These are phyloP conservation scores for Dentipellis sp. DNA, from an alignment of 768 basidiomycete species.

Conservation along the genomic window DNA sequence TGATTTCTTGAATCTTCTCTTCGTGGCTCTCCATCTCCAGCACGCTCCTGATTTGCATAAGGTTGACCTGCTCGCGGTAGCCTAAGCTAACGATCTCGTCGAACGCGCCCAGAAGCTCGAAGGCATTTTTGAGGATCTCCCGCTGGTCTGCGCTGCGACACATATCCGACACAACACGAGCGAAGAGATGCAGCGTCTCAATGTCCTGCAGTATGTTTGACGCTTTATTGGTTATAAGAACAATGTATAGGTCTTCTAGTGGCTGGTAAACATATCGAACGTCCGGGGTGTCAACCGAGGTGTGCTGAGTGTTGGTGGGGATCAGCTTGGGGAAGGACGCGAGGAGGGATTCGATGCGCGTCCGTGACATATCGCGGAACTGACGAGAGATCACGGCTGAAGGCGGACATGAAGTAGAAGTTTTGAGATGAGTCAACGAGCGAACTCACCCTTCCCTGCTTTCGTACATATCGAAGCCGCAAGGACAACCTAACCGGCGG, in stretches of 20 bases:
- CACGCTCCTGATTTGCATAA: conserved; percentile 71
- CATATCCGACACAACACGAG: conserved; percentile 88
- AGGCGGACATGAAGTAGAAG: background rate
- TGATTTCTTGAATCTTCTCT: conserved; percentile 97
- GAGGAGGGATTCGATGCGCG: conserved; percentile 90
- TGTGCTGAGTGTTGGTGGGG: conserved; percentile 89
- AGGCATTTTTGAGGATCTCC: conserved; percentile 84
- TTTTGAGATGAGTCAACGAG: background rate
- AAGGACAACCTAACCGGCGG: conserved; percentile 61
- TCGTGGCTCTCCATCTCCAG: conserved; percentile 89
- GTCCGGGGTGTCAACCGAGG: conserved; percentile 91
- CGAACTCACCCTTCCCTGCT: conserved; percentile 74
- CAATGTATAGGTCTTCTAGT: conserved; percentile 92
- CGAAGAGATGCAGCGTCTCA: conserved; percentile 89
- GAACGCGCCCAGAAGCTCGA: conserved; percentile 91
- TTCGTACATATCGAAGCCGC: conserved; percentile 95
- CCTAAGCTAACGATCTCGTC: conserved; percentile 95
- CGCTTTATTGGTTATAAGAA: conserved; percentile 96
- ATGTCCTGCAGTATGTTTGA: conserved; percentile 99
- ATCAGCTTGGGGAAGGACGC: conserved; percentile 98
- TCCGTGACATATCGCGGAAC: conserved; percentile 86
- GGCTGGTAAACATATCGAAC: conserved; percentile 97
- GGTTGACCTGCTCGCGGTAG: conserved; percentile 68
- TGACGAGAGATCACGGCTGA: conserved; percentile 93
- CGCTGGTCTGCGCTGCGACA: conserved; percentile 81